These are phyloP conservation scores for Paraphoma sp. DNA, from an alignment of 2,329 filamentous ascomycete species.

Conservation along the genomic window DNA sequence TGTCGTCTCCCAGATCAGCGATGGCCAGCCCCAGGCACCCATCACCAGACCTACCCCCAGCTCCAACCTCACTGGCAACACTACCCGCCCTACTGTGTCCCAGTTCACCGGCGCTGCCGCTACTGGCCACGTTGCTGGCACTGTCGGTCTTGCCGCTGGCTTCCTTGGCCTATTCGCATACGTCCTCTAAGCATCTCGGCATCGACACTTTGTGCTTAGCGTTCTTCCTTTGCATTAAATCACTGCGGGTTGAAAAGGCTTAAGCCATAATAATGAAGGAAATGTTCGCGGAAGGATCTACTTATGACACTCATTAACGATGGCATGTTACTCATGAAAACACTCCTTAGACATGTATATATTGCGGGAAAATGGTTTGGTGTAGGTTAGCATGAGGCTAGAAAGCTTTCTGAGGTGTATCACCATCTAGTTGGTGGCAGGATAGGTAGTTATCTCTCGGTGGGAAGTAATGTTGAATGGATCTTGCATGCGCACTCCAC, in stretches of 20 bases:
- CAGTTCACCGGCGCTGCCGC: slow-evolving; percentile 43
- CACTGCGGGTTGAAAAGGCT: slow-evolving; percentile 1
- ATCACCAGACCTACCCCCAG: slow-evolving; percentile 1
- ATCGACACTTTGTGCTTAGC: slow-evolving; percentile 9
- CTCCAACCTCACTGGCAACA: slow-evolving; percentile 16
- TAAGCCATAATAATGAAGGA: slow-evolving; percentile 6
- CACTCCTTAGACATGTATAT: slow-evolving; percentile 19
- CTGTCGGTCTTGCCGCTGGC: slow-evolving; percentile 37
- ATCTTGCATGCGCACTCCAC: neutral
- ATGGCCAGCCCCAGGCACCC: slow-evolving; percentile 31
- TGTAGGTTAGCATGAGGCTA: slow-evolving; percentile 1
- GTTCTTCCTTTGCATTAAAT: slow-evolving; percentile 5
- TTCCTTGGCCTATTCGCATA: slow-evolving; percentile 33
- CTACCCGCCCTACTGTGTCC: slow-evolving; percentile 16
- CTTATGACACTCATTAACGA: slow-evolving; percentile 18
- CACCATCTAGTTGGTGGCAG: too few species aligned
- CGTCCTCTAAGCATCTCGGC: slow-evolving; percentile 32
- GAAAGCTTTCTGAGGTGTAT: neutral
- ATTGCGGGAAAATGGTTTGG: slow-evolving; percentile 5
- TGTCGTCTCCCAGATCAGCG: slow-evolving; percentile 33
- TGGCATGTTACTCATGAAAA: slow-evolving; percentile 10
- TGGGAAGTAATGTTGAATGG: slow-evolving; percentile 3
- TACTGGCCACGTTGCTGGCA: slow-evolving; percentile 16
- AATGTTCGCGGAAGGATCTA: slow-evolving; percentile 1
- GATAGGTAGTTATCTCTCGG: neutral